Percentiles rank a stretch among this genome's conserved stretches.
Evolutionary conservation across 2,329 filamentous ascomycete species (phyloP).

Genomic region (Aspergillus phoenicis): DNA sequence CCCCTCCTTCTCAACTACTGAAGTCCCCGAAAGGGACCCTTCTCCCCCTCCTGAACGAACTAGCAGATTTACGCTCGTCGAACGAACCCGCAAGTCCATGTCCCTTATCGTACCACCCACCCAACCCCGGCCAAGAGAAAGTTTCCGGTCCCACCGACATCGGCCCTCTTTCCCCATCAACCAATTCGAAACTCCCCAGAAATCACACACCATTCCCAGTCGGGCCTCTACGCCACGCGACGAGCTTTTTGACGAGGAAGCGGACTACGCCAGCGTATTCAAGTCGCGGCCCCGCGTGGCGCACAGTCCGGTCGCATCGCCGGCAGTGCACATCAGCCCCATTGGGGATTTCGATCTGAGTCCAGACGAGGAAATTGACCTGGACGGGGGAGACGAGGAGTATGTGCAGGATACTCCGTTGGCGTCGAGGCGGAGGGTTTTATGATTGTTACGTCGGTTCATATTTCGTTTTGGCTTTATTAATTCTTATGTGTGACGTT

Average conservation of each 20-base stretch:
- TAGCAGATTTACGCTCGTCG: constrained; percentile 59
- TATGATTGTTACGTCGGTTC: not conserved
- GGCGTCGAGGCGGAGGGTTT: constrained; percentile 18
- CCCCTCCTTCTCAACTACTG: not conserved
- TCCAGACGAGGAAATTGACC: constrained; percentile 20
- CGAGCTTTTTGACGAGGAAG: constrained; percentile 69
- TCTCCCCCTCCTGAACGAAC: not conserved
- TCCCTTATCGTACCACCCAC: constrained; percentile 55
- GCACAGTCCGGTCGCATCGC: constrained; percentile 65
- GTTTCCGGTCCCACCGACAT: constrained; percentile 26
- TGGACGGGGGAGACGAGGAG: constrained; percentile 14
- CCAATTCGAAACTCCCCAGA: constrained; percentile 58
- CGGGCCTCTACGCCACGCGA: constrained; percentile 60
- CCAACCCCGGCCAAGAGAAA: constrained; percentile 24
- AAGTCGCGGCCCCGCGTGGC: constrained; percentile 79
- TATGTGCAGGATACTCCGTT: constrained; percentile 25
- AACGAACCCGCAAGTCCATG: constrained; percentile 83
- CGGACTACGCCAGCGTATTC: constrained; percentile 81
- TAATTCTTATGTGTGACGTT: not conserved
- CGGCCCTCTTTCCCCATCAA: constrained; percentile 55
- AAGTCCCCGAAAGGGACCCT: not conserved
- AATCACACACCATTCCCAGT: constrained; percentile 26
- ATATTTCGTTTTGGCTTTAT: not conserved
- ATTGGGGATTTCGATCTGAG: constrained; percentile 29
- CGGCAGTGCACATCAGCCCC: constrained; percentile 40